Evolutionary conservation across 2,329 filamentous ascomycete genomes (phyloP).

Genomic region (Fusarium sp.): DNA sequence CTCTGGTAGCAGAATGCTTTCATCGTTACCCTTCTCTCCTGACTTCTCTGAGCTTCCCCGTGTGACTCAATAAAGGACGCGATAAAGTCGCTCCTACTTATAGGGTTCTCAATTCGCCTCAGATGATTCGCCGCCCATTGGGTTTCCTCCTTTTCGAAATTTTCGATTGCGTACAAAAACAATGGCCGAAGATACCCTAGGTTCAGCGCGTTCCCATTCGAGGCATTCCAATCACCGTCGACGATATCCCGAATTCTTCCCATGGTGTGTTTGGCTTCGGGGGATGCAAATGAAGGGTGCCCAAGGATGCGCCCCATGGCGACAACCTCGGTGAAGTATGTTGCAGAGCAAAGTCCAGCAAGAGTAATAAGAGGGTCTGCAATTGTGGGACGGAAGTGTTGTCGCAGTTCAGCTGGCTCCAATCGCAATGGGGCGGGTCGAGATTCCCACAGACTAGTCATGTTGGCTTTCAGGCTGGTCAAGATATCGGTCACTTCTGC

Average conservation of each 20-base stretch:
- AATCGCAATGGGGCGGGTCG: no score
- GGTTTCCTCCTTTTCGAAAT: not conserved
- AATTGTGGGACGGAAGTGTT: not conserved
- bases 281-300: slow-evolving; percentile 1
- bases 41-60: slow-evolving; percentile 16
- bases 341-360: not conserved
- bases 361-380: not conserved
- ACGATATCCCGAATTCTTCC: not conserved
- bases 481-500: not conserved
- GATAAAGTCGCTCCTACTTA: slow-evolving; percentile 24
- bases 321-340: not conserved
- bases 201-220: not conserved
- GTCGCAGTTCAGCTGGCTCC: no score
- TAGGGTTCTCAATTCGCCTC: slow-evolving; percentile 7
- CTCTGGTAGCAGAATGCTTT: slow-evolving; percentile 25
- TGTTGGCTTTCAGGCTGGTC: not conserved
- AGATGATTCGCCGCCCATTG: not conserved
- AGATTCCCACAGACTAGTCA: no score
- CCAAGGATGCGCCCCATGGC: not conserved
- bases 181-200: not conserved
- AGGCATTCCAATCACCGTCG: not conserved
- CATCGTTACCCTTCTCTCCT: slow-evolving; percentile 25
- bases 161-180: slow-evolving; percentile 2
- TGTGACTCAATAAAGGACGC: slow-evolving; percentile 21
- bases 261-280: not conserved